Percentiles rank a stretch among this genome's conserved stretches.
Evolutionary conservation across 192 early-diverging fungal genomes (phyloP).

Genomic region (Haplosporangium gracile): DNA sequence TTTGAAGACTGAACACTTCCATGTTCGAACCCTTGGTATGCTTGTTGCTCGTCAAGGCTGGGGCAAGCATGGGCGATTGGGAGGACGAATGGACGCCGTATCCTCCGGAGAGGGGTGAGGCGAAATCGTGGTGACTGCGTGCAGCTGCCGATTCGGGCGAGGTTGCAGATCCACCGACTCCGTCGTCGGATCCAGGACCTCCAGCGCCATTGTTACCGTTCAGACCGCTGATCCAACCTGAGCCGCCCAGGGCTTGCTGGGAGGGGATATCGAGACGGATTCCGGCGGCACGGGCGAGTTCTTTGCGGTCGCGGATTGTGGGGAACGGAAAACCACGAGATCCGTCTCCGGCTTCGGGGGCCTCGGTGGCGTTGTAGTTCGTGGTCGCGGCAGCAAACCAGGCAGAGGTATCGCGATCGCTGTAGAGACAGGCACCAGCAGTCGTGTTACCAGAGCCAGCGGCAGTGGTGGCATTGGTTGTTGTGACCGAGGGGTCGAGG

Average conservation of each 20-base stretch:
- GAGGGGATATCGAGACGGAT: constrained; percentile 45
- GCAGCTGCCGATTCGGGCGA: constrained; percentile 17
- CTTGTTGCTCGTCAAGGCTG: neutral
- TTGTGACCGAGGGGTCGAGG: neutral
- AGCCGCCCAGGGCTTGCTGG: constrained; percentile 6
- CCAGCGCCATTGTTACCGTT: neutral
- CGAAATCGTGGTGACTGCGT: neutral
- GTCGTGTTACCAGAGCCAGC: neutral
- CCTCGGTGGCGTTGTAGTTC: neutral
- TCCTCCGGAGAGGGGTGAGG: too few species aligned
- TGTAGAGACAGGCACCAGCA: constrained; percentile 3
- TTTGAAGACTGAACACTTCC: constrained; percentile 15
- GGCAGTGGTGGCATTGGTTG: neutral
- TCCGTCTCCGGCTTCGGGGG: neutral
- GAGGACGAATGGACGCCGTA: constrained; percentile 14
- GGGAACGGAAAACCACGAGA: constrained; percentile 32
- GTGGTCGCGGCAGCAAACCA: constrained; percentile 11
- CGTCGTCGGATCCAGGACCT: constrained; percentile 8
- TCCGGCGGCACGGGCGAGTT: constrained; percentile 35
- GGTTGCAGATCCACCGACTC: constrained; percentile 44
- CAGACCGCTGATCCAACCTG: constrained; percentile 22
- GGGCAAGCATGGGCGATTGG: constrained; percentile 16
- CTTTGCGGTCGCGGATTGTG: constrained; percentile 44
- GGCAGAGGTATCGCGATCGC: constrained; percentile 34
- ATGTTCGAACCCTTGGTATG: constrained; percentile 10